Percentiles rank a stretch among this genome's conserved stretches.
phyloP scores from a whole-genome alignment of 1,139 yeast species.

The Pichia cactophila region DNA sequence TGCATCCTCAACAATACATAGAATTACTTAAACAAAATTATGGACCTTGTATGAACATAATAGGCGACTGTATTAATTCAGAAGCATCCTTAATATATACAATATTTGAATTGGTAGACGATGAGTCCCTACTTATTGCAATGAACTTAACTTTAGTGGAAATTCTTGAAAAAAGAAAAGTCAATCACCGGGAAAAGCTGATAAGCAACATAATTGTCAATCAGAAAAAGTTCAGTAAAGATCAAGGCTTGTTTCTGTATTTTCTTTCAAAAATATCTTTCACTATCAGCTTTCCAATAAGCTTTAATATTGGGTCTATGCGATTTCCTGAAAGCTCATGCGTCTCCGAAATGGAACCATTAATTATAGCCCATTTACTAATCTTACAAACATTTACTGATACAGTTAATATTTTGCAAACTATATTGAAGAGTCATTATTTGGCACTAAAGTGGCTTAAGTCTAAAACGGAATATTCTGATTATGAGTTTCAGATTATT shows the following conservation, averaged over 20 bases:
- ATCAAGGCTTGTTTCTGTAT: slow-evolving; percentile 25
- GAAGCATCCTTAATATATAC: background rate
- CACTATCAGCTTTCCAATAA: slow-evolving; percentile 20
- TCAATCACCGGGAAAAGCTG: slow-evolving; percentile 9
- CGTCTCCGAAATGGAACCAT: slow-evolving; percentile 7
- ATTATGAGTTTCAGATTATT: slow-evolving; percentile 15
- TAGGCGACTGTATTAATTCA: slow-evolving; percentile 1
- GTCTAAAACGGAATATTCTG: background rate
- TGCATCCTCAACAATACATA: background rate
- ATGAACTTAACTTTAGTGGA: slow-evolving; percentile 14
- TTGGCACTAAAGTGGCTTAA: slow-evolving; percentile 13
- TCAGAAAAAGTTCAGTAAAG: slow-evolving; percentile 18
- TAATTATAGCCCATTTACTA: slow-evolving; percentile 21
- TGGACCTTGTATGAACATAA: background rate
- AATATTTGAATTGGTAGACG: slow-evolving; percentile 10
- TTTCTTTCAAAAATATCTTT: slow-evolving; percentile 23
- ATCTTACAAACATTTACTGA: slow-evolving; percentile 14
- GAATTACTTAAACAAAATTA: background rate
- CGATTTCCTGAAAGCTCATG: slow-evolving; percentile 13
- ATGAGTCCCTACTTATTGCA: slow-evolving; percentile 20
- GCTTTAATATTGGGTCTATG: slow-evolving; percentile 16
- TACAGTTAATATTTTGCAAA: background rate
- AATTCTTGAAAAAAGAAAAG: slow-evolving; percentile 11
- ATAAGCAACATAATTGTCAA: slow-evolving; percentile 19
- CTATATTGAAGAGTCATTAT: slow-evolving; percentile 16